Evolutionary conservation across 208 protist genomes (phyloP), one percentile per base, ranked within the genome.

Genomic region (Acanthamoeba sp.): DNA sequence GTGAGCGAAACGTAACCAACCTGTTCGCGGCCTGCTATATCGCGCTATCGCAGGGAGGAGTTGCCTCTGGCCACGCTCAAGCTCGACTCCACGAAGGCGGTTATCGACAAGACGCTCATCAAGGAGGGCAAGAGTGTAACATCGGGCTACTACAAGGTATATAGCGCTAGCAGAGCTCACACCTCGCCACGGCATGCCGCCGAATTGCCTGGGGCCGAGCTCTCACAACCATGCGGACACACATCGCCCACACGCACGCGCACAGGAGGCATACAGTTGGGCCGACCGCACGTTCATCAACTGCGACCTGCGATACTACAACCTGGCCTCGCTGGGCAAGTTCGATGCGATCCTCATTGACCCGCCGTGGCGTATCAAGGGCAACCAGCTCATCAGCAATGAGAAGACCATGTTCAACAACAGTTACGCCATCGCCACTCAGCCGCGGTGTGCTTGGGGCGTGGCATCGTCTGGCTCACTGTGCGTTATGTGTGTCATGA

Each of bases 341-440:
- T 96, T 96, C 88, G 95, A 96, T 52, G 93, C 96, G 1, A 85
- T 96, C 14, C n/a, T 95, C 14, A 95, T 96, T 42, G 95, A 96
- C 66, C 95, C 95, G 29, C 95, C 95, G 36, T 96, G 95, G 95
- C 89, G 91, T 4, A 94, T 95, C 55, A 57, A 73, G 45, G 95
- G 88, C 38, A 94, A 89, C 76, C 90, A 95, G 45, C 32, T 76
- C 29, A 80, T 55, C 34, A 69, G 24, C 40, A 95, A 93, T 24
- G 88, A 95, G 29, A 71, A 90, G 36, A 95, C 69, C 50, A 94
- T 96, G 71, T 95, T 95, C 12, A 94, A 76, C 73, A 95, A 95
- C 40, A 95, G 59, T n/a, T 64, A 89, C 71, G 42, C 64, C 32
- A 7, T 1, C 52, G 0, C 4, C 52, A 10, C 0, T 32, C 0